These are phyloP conservation scores for Gossypium longicalyx DNA, from an alignment of 345 rosid genomes.

Conservation along the genomic window DNA sequence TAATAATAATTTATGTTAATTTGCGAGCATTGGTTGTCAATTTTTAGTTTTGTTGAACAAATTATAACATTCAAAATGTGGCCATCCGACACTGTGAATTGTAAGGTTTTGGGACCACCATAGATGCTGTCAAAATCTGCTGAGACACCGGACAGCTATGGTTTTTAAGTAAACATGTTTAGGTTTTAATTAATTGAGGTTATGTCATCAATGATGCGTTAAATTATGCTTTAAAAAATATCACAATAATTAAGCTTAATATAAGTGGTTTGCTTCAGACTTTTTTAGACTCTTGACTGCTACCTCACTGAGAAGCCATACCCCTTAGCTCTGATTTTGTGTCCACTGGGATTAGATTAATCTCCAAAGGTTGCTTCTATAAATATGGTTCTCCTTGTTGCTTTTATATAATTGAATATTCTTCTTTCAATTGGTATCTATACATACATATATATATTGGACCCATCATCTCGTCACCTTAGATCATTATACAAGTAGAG, in stretches of 20 bases:
- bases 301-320: constrained; percentile 23
- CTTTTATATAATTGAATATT: not conserved
- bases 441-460: not conserved
- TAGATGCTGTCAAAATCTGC: constrained; percentile 23
- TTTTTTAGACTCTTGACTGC: constrained; percentile 12
- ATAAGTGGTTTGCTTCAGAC: not conserved
- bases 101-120: not conserved
- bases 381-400: not conserved
- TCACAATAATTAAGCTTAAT: not conserved
- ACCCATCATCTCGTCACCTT: not conserved
- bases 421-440: not conserved
- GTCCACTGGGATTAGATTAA: constrained; percentile 18
- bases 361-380: constrained; percentile 12
- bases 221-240: not conserved
- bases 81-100: not conserved
- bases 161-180: constrained; percentile 14
- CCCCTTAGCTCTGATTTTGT: constrained; percentile 4
- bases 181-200: constrained; percentile 14
- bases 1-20: no score
- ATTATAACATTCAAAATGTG: not conserved
- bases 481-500: not conserved
- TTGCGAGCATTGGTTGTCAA: no score
- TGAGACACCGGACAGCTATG: not conserved
- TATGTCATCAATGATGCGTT: constrained; percentile 4
- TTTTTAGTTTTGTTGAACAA: no score